Percentiles rank a stretch among this genome's conserved stretches.
phyloP scores from a whole-genome alignment of 352 stramenopile species.

The Globisporangium echinulatum region DNA sequence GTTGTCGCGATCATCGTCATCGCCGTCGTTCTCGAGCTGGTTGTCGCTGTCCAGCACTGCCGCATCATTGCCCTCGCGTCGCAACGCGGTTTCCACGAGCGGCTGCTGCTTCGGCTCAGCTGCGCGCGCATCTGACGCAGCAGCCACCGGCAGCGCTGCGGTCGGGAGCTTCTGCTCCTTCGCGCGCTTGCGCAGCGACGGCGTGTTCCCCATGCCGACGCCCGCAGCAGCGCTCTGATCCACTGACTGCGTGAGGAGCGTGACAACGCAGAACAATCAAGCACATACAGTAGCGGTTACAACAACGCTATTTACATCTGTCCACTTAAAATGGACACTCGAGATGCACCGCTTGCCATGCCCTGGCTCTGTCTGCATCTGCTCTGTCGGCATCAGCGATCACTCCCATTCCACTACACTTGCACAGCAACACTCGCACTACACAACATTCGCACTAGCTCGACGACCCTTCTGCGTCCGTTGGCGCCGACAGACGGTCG shows the following conservation, averaged over 20 bases:
- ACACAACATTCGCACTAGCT: too few species aligned
- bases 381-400: too few species aligned
- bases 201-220: slow-evolving; percentile 10
- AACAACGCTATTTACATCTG: too few species aligned
- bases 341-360: too few species aligned
- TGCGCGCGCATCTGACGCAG: not conserved
- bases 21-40: not conserved
- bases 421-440: too few species aligned
- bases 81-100: not conserved
- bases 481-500: slow-evolving; percentile 16
- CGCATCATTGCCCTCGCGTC: not conserved
- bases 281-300: too few species aligned
- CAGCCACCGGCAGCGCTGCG: not conserved
- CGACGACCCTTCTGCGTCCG: too few species aligned
- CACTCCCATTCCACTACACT: too few species aligned
- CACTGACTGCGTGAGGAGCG: too few species aligned
- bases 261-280: too few species aligned
- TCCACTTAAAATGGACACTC: too few species aligned
- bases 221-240: not conserved
- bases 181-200: slow-evolving; percentile 6
- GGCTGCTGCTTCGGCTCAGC: not conserved
- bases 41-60: not conserved
- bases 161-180: not conserved
- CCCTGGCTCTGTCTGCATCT: too few species aligned
- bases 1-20: not conserved